Evolutionary conservation across 1,139 yeast genomes (phyloP).

Genomic region (Taphrina populina): DNA sequence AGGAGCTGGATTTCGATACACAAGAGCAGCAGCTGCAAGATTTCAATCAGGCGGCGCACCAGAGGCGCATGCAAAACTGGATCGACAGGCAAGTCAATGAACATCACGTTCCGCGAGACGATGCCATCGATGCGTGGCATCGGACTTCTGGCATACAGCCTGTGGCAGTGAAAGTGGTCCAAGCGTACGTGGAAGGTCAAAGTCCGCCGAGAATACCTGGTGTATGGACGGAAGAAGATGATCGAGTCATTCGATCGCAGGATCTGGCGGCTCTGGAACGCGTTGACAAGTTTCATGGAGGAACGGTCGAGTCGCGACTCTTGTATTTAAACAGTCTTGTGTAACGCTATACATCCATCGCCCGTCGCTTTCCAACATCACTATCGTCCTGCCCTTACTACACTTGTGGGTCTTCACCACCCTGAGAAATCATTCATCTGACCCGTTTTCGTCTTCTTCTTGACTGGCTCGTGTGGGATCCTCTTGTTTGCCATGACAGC

Average conservation of each 20-base stretch:
- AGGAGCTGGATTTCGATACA: conserved; percentile 12
- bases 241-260: not conserved
- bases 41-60: not conserved
- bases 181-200: conserved; percentile 19
- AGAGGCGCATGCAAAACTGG: conserved; percentile 9
- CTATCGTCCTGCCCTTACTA: no score
- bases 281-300: conserved; percentile 8
- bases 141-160: conserved; percentile 30
- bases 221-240: conserved; percentile 34
- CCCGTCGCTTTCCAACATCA: no score
- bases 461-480: no score
- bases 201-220: conserved; percentile 28
- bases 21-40: not conserved
- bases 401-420: no score
- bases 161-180: conserved; percentile 29
- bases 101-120: conserved; percentile 20
- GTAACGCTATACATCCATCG: no score
- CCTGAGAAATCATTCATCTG: no score
- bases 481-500: no score
- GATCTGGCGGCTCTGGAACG: conserved; percentile 7
- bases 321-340: conserved; percentile 4
- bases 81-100: conserved; percentile 8
- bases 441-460: no score
- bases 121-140: conserved; percentile 27
- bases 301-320: conserved; percentile 8